Evolutionary conservation across 148 eudicot genomes (phyloP).

Genomic region (Linanthus parryae): DNA sequence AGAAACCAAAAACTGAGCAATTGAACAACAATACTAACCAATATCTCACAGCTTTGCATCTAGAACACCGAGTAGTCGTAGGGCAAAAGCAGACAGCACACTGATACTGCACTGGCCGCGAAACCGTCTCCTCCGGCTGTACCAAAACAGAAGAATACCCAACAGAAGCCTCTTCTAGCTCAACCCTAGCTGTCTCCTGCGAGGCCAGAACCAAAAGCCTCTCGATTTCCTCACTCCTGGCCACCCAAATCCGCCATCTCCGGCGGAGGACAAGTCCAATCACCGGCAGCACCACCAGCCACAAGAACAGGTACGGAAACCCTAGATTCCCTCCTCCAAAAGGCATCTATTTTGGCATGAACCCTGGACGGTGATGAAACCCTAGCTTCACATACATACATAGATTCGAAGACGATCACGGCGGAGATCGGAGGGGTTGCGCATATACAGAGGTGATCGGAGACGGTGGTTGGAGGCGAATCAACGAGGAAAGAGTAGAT

Average conservation of each 20-base stretch:
- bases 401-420: too few species aligned
- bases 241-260: constrained; percentile 58
- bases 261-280: constrained; percentile 43
- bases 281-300: constrained; percentile 24
- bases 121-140: background rate
- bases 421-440: too few species aligned
- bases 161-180: constrained; percentile 36
- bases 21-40: too few species aligned
- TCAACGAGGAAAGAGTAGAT: too few species aligned
- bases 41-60: constrained; percentile 70
- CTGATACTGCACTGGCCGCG: constrained; percentile 23
- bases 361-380: too few species aligned
- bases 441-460: too few species aligned
- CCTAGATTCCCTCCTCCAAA: too few species aligned
- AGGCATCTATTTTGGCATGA: too few species aligned
- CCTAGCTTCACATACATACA: too few species aligned
- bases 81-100: constrained; percentile 62
- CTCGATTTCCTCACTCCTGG: constrained; percentile 59
- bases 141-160: background rate
- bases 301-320: constrained; percentile 35
- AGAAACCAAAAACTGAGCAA: too few species aligned
- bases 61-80: constrained; percentile 48
- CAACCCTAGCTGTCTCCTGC: constrained; percentile 66
- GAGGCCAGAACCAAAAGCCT: constrained; percentile 53
- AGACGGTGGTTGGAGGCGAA: too few species aligned